Evolutionary conservation across 2,329 filamentous ascomycete genomes (phyloP), one percentile per base, ranked within the genome.

Genomic region (Lecanicillium sp.): DNA sequence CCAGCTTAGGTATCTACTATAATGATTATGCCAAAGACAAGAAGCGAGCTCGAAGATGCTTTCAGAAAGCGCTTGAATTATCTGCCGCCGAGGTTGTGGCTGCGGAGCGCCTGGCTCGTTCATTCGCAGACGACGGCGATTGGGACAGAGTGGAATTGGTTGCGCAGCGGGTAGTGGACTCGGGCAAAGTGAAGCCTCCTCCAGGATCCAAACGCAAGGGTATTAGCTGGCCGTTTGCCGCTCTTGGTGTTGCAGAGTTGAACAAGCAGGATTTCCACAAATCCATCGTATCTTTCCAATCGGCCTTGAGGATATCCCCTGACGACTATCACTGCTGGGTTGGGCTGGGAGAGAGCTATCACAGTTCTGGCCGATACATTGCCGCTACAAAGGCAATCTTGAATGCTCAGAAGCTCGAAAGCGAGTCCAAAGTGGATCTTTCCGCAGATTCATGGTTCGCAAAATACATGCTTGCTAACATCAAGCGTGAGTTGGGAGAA

Each of bases 61-160:
- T 96, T 52, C 86, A 95, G 51, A 95, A 96, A 57, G 92, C 92
- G 0, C 85, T 98, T 35, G 92, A 98, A 58, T 66, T 98, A 3
- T 98, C 92, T 0, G 67, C 87, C 0, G 81, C 85, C 0, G 92
- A 98, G 55, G 76, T 95, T 1, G 71, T 83, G 48, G 87, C 92
- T 27, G 92, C 92, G 0, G 86, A 96, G 58, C 77, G 87, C 19
- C 73, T 98, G 13, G 89, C 92, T 2, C 76, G 77, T 43, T 80
- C 80, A 0, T 98, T 95, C 57, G 90, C 94, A 0, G 80, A 94
- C 38, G 81, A 88, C 48, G 80, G 85, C 28, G 92, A 98, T 52
- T 98, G 92, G 92, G 92, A 96, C 48, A 79, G 94, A 36, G 94
- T 98, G 7, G 92, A 96, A 62, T 77, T 94, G 15, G 81, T 98